Conservation (phyloP, 1,284 basidiomycete species). For the Ustilago nuda region DNA sequence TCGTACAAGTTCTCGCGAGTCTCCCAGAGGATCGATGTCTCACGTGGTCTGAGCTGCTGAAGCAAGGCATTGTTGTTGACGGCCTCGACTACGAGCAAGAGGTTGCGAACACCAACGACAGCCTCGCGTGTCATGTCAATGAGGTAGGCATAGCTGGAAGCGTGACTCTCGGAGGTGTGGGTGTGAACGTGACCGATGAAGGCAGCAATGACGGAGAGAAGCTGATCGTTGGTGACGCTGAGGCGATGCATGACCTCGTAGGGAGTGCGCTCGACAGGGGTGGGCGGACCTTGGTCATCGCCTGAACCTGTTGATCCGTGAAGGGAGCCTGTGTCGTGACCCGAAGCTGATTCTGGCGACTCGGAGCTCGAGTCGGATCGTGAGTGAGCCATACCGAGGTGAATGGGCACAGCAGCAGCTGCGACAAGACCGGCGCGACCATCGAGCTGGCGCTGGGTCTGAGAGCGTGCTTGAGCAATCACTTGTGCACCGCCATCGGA, state of each 20-base stretch:
- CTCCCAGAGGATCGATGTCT: conserved; percentile 65
- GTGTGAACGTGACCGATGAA: conserved; percentile 97
- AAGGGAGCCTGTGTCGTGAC: conserved; percentile 73
- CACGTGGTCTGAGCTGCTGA: conserved; percentile 46
- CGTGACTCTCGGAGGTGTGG: conserved; percentile 84
- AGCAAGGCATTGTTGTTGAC: conserved; percentile 54
- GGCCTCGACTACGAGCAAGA: conserved; percentile 91
- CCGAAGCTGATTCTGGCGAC: conserved; percentile 49
- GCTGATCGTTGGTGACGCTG: conserved; percentile 75
- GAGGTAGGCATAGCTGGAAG: conserved; percentile 87
- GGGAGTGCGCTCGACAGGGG: conserved; percentile 78
- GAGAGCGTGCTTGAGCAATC: conserved; percentile 40
- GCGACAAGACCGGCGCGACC: conserved; percentile 26
- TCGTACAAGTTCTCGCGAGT: conserved; percentile 86
- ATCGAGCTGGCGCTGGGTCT: conserved; percentile 43
- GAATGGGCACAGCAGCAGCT: conserved; percentile 22
- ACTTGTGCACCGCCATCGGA: conserved; percentile 34
- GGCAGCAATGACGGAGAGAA: conserved; percentile 91
- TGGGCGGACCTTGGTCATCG: conserved; percentile 73
- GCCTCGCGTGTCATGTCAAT: conserved; percentile 93
- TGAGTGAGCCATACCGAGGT: conserved; percentile 37
- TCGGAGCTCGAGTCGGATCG: conserved; percentile 50
- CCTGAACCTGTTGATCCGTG: conserved; percentile 74
- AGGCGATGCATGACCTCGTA: conserved; percentile 71
- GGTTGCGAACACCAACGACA: conserved; percentile 89